Conservation (phyloP, 2,329 filamentous ascomycete genomes). For the Fusarium sp. region DNA sequence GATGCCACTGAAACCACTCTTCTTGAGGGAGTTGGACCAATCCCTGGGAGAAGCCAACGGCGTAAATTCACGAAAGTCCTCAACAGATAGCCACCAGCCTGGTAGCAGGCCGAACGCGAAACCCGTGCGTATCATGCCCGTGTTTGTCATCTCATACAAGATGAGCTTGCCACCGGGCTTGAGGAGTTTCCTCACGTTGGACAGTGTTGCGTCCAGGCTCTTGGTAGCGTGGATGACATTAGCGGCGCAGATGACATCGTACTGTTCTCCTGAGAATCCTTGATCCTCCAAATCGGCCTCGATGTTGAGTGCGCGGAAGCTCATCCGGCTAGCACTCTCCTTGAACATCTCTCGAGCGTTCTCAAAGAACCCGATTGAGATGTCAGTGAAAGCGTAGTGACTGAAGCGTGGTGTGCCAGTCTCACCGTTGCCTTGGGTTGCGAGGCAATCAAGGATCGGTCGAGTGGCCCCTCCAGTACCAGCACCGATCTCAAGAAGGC, state of each 20-base stretch:
- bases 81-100: neutral
- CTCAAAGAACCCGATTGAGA: neutral
- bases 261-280: neutral
- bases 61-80: too few species aligned
- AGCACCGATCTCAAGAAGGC: neutral
- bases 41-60: too few species aligned
- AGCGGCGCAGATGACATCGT: neutral
- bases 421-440: neutral
- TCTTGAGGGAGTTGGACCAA: too few species aligned
- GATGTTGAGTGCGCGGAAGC: neutral
- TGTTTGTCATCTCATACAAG: neutral
- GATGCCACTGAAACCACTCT: too few species aligned
- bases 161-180: neutral
- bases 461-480: neutral
- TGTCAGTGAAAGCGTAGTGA: neutral
- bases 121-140: too few species aligned
- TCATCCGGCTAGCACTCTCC: neutral
- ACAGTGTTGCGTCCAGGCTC: neutral
- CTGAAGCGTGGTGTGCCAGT: neutral
- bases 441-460: neutral
- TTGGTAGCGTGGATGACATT: neutral
- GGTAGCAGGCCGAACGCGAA: neutral
- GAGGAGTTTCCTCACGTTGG: neutral
- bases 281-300: neutral
- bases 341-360: neutral